Conservation (phyloP, 306 rosid genomes). For the Leucaena leucocephala region DNA sequence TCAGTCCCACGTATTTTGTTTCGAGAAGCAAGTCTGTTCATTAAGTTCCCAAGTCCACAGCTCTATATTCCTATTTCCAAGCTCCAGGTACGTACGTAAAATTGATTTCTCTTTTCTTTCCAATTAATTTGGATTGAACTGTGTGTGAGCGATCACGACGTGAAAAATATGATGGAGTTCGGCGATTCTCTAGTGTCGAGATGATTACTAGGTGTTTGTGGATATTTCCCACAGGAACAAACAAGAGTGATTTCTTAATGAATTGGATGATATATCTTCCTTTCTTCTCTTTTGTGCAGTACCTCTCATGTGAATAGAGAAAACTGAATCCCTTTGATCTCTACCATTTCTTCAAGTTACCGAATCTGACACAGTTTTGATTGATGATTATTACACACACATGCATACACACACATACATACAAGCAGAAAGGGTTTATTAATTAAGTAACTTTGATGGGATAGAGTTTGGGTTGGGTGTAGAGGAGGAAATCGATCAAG, state of each 20-base stretch:
- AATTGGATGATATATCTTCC: neutral
- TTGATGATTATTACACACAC: neutral
- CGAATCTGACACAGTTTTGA: neutral
- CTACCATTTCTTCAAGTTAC: neutral
- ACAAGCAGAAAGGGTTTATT: neutral
- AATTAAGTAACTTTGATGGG: neutral
- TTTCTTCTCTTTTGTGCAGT: neutral
- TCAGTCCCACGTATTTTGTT: constrained; percentile 42
- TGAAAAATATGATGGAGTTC: neutral
- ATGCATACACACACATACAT: neutral
- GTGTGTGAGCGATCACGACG: neutral
- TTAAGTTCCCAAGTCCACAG: constrained; percentile 8
- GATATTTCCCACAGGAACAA: neutral
- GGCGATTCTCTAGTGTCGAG: neutral
- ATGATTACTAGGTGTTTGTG: neutral
- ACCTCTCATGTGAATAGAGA: neutral
- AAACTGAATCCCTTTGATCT: neutral
- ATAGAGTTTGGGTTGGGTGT: neutral
- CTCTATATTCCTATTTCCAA: constrained; percentile 19
- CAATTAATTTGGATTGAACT: constrained; percentile 1
- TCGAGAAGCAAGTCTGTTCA: constrained; percentile 28
- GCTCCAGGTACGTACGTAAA: constrained; percentile 44
- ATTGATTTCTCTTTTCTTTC: neutral
- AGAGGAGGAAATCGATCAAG: neutral
- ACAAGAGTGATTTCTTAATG: neutral